phyloP scores from a whole-genome alignment of 768 basidiomycete genomes.

The Amanita molliuscula region DNA sequence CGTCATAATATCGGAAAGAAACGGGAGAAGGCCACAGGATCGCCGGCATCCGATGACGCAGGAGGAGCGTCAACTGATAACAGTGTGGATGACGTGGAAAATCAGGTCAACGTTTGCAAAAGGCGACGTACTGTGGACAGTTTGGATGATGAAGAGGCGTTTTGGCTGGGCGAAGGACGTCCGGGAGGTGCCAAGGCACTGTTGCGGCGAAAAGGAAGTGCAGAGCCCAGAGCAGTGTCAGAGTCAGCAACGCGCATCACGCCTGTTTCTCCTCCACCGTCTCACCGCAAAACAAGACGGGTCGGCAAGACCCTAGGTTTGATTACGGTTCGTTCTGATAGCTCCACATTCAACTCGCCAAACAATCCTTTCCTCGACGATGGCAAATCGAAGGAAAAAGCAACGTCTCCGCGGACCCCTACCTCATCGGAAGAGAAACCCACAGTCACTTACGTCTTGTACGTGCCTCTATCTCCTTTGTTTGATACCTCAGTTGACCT shows the following conservation, averaged over 20 bases:
- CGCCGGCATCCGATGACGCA: constrained; percentile 28
- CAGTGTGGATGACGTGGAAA: constrained; percentile 20
- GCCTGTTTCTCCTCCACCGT: constrained; percentile 60
- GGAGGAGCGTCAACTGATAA: constrained; percentile 14
- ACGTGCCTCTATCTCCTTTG: constrained; percentile 18
- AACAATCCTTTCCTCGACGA: constrained; percentile 57
- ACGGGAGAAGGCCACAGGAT: constrained; percentile 28
- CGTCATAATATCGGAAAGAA: constrained; percentile 31
- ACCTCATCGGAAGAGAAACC: constrained; percentile 41
- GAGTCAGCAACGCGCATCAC: constrained; percentile 18
- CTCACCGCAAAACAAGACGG: constrained; percentile 27
- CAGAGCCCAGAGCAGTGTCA: background rate
- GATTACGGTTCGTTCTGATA: background rate
- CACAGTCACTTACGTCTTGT: constrained; percentile 68
- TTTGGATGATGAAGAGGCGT: constrained; percentile 40
- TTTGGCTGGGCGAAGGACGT: constrained; percentile 31
- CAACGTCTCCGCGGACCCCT: constrained; percentile 26
- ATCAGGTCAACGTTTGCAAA: constrained; percentile 21
- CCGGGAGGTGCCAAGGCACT: constrained; percentile 4
- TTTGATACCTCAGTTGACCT: background rate
- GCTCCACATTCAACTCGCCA: constrained; percentile 37
- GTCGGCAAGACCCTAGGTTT: background rate
- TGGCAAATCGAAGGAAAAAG: constrained; percentile 25
- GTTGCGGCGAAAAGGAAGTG: background rate
- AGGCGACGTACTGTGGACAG: constrained; percentile 25